A percentile compares a stretch with the other conserved stretches of the same genome.
phyloP scores from a whole-genome alignment of 177 flowering plant species.

The Vitis hybrid region DNA sequence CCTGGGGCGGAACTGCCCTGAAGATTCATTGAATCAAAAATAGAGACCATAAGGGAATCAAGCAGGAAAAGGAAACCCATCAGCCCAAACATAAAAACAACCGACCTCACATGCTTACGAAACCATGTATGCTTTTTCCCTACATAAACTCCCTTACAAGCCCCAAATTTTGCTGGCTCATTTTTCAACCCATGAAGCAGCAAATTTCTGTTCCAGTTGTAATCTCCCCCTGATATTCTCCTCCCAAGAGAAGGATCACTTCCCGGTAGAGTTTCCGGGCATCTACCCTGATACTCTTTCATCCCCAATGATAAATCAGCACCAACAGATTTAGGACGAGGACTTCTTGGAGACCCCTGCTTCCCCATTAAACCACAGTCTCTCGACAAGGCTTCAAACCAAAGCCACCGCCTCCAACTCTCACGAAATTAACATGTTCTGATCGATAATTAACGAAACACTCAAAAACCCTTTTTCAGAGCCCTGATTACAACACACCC shows the following conservation, averaged over 20 bases:
- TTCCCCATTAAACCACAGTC: slow-evolving; percentile 47
- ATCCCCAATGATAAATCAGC: slow-evolving; percentile 24
- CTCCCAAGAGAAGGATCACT: slow-evolving; percentile 48
- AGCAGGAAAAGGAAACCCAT: slow-evolving; percentile 54
- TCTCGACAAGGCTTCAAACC: slow-evolving; percentile 6
- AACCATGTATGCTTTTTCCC: slow-evolving; percentile 54
- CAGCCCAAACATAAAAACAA: slow-evolving; percentile 43
- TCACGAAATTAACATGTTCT: background rate
- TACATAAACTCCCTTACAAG: slow-evolving; percentile 35
- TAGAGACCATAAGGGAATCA: slow-evolving; percentile 68
- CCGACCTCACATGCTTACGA: slow-evolving; percentile 43
- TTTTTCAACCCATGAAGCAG: slow-evolving; percentile 44
- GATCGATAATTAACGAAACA: background rate
- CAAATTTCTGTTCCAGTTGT: slow-evolving; percentile 33
- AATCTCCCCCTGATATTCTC: slow-evolving; percentile 46
- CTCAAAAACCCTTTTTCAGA: background rate
- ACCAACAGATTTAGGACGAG: slow-evolving; percentile 24
- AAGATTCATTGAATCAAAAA: slow-evolving; percentile 44
- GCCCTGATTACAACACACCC: background rate
- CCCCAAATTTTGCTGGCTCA: slow-evolving; percentile 34
- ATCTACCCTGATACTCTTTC: slow-evolving; percentile 31
- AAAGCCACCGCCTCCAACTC: background rate
- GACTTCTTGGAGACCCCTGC: slow-evolving; percentile 41
- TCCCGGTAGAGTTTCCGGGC: slow-evolving; percentile 22
- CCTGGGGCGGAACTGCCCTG: slow-evolving; percentile 19